phyloP scores from a whole-genome alignment of 169 alveolate species.

The Plasmodium sp. region DNA sequence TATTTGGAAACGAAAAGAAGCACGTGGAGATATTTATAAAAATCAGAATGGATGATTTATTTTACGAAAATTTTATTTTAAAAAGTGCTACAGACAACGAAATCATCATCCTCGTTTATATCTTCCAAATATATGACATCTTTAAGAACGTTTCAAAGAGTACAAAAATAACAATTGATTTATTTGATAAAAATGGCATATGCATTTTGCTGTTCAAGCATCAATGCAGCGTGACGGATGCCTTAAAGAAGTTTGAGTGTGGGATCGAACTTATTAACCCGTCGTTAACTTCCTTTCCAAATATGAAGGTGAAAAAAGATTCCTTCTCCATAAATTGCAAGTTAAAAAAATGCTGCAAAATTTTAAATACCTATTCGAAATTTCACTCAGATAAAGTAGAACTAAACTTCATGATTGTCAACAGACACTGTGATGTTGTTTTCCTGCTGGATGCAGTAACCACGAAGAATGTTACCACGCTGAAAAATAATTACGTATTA shows the following conservation, averaged over 20 bases:
- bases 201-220: constrained; percentile 59
- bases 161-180: constrained; percentile 71
- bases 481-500: constrained; percentile 63
- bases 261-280: constrained; percentile 64
- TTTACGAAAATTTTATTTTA: constrained; percentile 68
- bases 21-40: constrained; percentile 72
- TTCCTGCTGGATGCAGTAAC: constrained; percentile 54
- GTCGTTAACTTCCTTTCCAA: constrained; percentile 49
- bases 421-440: constrained; percentile 54
- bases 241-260: constrained; percentile 66
- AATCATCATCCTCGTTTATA: constrained; percentile 62
- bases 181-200: constrained; percentile 71
- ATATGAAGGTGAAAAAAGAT: constrained; percentile 59
- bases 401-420: constrained; percentile 20
- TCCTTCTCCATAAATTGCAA: constrained; percentile 45
- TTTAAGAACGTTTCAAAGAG: constrained; percentile 66
- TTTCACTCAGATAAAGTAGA: constrained; percentile 46
- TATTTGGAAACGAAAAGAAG: constrained; percentile 69
- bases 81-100: constrained; percentile 61
- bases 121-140: constrained; percentile 65
- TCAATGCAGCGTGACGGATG: constrained; percentile 69
- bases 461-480: constrained; percentile 35
- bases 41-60: constrained; percentile 69
- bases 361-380: constrained; percentile 62
- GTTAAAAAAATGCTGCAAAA: constrained; percentile 68